Evolutionary conservation across 345 rosid genomes (phyloP).

Genomic region (thale cress (Arabidopsis thaliana)): DNA sequence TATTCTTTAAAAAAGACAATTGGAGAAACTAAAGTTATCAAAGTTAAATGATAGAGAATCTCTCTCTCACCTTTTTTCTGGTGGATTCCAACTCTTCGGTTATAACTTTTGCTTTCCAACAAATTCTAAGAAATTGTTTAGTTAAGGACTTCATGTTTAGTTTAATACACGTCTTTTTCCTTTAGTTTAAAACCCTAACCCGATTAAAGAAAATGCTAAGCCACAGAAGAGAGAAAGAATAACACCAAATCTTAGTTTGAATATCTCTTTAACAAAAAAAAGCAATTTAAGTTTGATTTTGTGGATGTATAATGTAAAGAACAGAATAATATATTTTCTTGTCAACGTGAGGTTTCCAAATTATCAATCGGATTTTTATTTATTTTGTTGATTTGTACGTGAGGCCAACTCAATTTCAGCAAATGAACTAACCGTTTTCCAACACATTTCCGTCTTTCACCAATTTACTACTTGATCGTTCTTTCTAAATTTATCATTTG

Average conservation of each 20-base stretch:
- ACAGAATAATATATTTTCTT: not conserved
- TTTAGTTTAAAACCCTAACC: constrained; percentile 27
- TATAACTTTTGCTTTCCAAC: constrained; percentile 37
- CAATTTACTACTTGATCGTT: no score
- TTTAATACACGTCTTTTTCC: not conserved
- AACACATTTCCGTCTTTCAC: no score
- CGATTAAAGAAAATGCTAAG: not conserved
- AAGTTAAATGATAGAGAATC: constrained; percentile 34
- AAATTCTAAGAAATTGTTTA: constrained; percentile 17
- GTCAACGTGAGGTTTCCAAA: not conserved
- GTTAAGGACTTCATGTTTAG: not conserved
- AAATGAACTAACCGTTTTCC: no score
- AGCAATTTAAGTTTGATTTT: not conserved
- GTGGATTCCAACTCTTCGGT: constrained; percentile 46
- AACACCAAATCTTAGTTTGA: constrained; percentile 3
- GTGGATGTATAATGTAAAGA: not conserved
- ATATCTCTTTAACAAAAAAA: no score
- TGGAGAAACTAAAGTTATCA: constrained; percentile 35
- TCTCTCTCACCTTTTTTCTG: constrained; percentile 33
- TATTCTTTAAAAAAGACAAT: constrained; percentile 23
- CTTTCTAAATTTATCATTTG: no score
- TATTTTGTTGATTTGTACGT: no score
- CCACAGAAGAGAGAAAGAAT: not conserved
- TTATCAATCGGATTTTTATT: not conserved
- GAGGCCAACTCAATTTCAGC: not conserved